Conservation (phyloP, 306 rosid species). For the Ziziphus jujuba region DNA sequence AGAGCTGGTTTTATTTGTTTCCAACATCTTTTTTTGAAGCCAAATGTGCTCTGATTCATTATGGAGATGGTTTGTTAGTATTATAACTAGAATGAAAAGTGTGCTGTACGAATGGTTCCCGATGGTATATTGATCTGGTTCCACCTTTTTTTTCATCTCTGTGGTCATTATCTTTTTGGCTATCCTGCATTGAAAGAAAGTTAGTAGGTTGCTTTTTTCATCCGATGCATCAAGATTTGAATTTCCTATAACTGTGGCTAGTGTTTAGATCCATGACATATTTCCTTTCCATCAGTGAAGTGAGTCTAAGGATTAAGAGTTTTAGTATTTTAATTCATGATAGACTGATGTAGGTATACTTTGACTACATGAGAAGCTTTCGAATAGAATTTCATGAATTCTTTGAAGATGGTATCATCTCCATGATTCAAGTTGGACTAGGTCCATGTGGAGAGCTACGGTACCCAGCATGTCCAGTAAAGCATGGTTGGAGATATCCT, state of each 20-base stretch:
- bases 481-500: constrained; percentile 99
- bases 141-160: background rate
- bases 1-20: background rate
- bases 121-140: too few relatives aligned
- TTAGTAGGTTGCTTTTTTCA: too few relatives aligned
- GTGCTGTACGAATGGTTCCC: background rate
- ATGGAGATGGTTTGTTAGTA: background rate
- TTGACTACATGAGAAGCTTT: constrained; percentile 98
- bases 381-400: constrained; percentile 84
- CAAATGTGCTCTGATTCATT: background rate
- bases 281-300: background rate
- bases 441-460: constrained; percentile 98
- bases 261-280: background rate
- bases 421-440: constrained; percentile 87
- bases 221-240: too few relatives aligned
- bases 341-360: constrained; percentile 69
- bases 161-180: background rate
- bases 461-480: constrained; percentile 88
- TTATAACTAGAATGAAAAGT: background rate
- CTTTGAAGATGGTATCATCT: constrained; percentile 73
- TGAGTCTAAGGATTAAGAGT: background rate
- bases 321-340: constrained; percentile 1
- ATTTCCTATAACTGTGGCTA: too few relatives aligned
- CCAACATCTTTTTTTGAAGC: background rate
- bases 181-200: too few relatives aligned